These are phyloP conservation scores for Fraxinus nigra DNA, from an alignment of 305 asterid genomes.

Conservation along the genomic window DNA sequence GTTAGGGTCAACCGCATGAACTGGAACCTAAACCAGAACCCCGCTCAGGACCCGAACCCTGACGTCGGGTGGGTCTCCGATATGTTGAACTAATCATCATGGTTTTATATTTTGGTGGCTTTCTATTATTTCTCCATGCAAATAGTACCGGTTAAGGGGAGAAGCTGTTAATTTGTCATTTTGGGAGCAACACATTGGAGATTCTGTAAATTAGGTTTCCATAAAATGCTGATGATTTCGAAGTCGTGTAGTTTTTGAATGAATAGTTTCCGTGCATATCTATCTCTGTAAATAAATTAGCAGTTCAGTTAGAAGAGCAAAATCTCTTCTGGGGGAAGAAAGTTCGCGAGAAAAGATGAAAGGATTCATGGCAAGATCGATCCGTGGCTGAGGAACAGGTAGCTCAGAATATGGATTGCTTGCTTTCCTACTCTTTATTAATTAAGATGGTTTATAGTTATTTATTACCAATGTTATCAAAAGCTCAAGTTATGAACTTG, in stretches of 20 bases:
- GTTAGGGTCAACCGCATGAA: slow-evolving; percentile 11
- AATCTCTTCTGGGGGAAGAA: not conserved
- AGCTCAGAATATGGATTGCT: not conserved
- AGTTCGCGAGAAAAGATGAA: not conserved
- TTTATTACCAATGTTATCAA: not conserved
- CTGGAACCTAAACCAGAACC: not conserved
- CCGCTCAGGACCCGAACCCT: not conserved
- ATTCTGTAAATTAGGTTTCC: too few relatives aligned
- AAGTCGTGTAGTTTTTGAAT: not conserved
- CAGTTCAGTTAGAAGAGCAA: not conserved
- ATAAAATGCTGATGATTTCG: not conserved
- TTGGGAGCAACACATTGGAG: too few relatives aligned
- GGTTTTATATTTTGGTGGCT: not conserved
- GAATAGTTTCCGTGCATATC: not conserved
- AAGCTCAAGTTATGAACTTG: not conserved
- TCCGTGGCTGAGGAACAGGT: not conserved
- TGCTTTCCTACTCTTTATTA: too few relatives aligned
- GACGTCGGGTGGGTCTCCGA: slow-evolving; percentile 19
- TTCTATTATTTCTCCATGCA: not conserved
- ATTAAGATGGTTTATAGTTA: not conserved
- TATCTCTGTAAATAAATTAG: not conserved
- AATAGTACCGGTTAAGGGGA: not conserved
- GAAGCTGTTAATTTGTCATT: not conserved
- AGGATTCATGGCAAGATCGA: not conserved
- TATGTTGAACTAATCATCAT: not conserved